phyloP scores from a whole-genome alignment of 345 rosid species.

The Bretschneidera sinensis region DNA sequence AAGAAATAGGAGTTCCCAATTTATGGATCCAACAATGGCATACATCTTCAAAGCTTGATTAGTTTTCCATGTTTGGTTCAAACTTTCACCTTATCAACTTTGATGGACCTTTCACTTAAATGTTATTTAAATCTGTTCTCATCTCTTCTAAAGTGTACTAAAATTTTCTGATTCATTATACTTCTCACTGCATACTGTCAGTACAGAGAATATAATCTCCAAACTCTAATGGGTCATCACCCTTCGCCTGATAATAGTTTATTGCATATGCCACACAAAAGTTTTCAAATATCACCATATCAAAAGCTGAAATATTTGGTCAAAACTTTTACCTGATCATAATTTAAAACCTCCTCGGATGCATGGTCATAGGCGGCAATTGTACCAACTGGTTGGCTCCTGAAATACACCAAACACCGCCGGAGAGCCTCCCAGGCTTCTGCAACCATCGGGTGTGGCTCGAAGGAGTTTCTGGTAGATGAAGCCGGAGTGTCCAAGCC shows the following conservation, averaged over 20 bases:
- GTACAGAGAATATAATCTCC: too few relatives aligned
- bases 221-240: too few relatives aligned
- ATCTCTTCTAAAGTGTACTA: too few relatives aligned
- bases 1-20: background rate
- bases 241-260: background rate
- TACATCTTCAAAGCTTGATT: background rate
- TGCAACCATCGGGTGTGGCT: slow-evolving; percentile 93
- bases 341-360: slow-evolving; percentile 90
- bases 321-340: slow-evolving; percentile 67
- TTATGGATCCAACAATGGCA: background rate
- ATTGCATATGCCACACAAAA: background rate
- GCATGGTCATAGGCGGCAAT: slow-evolving; percentile 92
- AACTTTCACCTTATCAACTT: background rate
- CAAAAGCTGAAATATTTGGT: background rate
- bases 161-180: too few relatives aligned
- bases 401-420: slow-evolving; percentile 68
- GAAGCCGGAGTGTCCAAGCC: slow-evolving; percentile 82
- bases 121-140: background rate
- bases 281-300: too few relatives aligned
- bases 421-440: slow-evolving; percentile 96
- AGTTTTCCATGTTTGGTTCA: background rate
- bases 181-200: too few relatives aligned
- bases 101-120: background rate
- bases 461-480: slow-evolving; percentile 78
- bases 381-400: slow-evolving; percentile 86